Evolutionary conservation across 139 green algal species (phyloP).

Genomic region (Closterium sp.): DNA sequence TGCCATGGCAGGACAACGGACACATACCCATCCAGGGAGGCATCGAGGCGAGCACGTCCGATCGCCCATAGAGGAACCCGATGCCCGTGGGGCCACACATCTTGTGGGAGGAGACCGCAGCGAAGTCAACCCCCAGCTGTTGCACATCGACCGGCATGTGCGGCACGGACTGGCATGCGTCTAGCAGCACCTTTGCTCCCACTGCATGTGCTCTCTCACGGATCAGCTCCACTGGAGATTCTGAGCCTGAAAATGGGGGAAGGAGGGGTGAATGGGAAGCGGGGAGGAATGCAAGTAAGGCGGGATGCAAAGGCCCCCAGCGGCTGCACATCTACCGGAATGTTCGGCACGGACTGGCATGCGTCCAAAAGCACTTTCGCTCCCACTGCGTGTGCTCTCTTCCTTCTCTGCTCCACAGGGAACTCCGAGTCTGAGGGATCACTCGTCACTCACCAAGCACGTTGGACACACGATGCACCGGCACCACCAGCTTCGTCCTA

Average conservation of each 20-base stretch:
- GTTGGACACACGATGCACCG: too few relatives aligned
- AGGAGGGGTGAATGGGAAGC: neutral
- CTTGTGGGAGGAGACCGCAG: slow-evolving; percentile 94
- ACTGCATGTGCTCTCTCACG: neutral
- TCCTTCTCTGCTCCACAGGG: neutral
- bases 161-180: slow-evolving; percentile 94
- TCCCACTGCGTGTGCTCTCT: neutral
- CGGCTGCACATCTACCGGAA: slow-evolving; percentile 83
- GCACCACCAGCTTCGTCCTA: too few relatives aligned
- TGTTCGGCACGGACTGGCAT: slow-evolving; percentile 96
- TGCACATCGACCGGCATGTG: slow-evolving; percentile 93
- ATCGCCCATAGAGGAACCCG: slow-evolving; percentile 94
- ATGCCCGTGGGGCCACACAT: slow-evolving; percentile 81
- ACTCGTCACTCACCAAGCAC: too few relatives aligned
- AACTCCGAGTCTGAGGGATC: too few relatives aligned
- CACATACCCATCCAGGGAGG: slow-evolving; percentile 79
- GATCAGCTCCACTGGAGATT: neutral
- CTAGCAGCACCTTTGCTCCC: slow-evolving; percentile 73
- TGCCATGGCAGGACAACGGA: too few relatives aligned
- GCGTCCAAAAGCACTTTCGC: slow-evolving; percentile 94
- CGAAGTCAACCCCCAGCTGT: slow-evolving; percentile 86
- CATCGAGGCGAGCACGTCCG: slow-evolving; percentile 86
- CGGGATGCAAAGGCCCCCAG: too few relatives aligned
- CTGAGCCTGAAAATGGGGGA: neutral
- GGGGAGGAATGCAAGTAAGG: too few relatives aligned